phyloP scores from a whole-genome alignment of 2,329 filamentous ascomycete genomes.

The Colletotrichum theobromicola region DNA sequence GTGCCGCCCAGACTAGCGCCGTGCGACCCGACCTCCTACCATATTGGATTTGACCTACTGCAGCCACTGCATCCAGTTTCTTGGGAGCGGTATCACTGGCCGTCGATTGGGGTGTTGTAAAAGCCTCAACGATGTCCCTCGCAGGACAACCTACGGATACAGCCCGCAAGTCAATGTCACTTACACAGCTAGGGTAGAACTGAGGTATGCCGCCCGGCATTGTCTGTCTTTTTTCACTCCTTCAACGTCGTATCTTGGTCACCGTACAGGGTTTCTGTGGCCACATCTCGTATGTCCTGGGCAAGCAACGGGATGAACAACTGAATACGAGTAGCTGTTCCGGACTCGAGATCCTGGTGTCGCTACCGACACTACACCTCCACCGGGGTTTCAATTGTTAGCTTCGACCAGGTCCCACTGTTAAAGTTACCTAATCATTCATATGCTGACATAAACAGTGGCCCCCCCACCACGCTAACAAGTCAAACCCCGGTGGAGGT shows the following conservation, averaged over 20 bases:
- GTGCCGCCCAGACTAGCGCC: conserved; percentile 13
- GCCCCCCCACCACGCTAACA: no score
- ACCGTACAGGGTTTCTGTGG: background rate
- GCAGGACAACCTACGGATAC: background rate
- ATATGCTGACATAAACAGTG: no score
- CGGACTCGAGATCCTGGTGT: background rate
- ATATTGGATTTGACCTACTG: conserved; percentile 10
- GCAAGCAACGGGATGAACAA: background rate
- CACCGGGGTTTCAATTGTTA: no score
- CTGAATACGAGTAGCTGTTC: conserved; percentile 2
- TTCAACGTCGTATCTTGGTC: background rate
- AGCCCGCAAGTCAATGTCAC: background rate
- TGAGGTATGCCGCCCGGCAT: background rate
- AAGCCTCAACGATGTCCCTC: background rate
- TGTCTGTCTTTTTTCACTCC: background rate
- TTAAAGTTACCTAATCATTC: no score
- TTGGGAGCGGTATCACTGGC: conserved; percentile 1
- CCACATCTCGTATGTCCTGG: background rate
- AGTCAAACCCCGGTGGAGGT: no score
- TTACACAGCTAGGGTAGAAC: background rate
- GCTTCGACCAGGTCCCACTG: no score
- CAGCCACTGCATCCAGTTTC: background rate
- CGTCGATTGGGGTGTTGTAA: background rate
- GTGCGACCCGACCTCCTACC: conserved; percentile 19
- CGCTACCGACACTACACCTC: background rate